Conservation (phyloP, 805 yeast genomes). For the Sungouiozyma intestinalis region DNA sequence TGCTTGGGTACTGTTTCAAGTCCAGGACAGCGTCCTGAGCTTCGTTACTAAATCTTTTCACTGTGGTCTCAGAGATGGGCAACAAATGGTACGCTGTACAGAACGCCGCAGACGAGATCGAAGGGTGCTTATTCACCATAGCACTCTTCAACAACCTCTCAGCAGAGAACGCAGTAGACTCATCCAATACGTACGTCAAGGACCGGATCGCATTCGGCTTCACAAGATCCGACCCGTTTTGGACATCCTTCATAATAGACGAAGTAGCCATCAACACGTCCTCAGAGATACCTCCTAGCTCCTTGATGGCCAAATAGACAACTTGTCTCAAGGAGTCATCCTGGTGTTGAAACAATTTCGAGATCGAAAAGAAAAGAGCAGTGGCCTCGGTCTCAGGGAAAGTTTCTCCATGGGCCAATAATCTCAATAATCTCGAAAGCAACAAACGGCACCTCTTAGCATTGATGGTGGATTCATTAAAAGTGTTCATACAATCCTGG, state of each 20-base stretch:
- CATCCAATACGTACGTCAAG: constrained; percentile 79
- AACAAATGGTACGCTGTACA: constrained; percentile 82
- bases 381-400: constrained; percentile 89
- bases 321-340: constrained; percentile 76
- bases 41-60: constrained; percentile 89
- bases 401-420: constrained; percentile 75
- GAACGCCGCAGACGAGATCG: constrained; percentile 87
- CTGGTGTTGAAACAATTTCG: constrained; percentile 89
- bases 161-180: constrained; percentile 81
- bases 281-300: constrained; percentile 70
- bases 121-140: constrained; percentile 81
- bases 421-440: constrained; percentile 71
- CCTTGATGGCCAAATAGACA: constrained; percentile 90
- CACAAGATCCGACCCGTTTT: constrained; percentile 72
- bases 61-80: constrained; percentile 84
- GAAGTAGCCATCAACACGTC: constrained; percentile 97
- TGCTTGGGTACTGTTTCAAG: constrained; percentile 26
- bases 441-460: constrained; percentile 78
- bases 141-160: constrained; percentile 89
- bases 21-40: constrained; percentile 75
- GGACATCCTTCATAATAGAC: constrained; percentile 95
- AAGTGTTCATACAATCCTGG: constrained; percentile 88
- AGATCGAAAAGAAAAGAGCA: constrained; percentile 81
- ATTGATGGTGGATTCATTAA: constrained; percentile 83
- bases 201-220: constrained; percentile 95